Percentiles rank a stretch among this genome's conserved stretches.
phyloP scores from a whole-genome alignment of 176 grass and related monocot genomes.

The Saccharum spontaneum region DNA sequence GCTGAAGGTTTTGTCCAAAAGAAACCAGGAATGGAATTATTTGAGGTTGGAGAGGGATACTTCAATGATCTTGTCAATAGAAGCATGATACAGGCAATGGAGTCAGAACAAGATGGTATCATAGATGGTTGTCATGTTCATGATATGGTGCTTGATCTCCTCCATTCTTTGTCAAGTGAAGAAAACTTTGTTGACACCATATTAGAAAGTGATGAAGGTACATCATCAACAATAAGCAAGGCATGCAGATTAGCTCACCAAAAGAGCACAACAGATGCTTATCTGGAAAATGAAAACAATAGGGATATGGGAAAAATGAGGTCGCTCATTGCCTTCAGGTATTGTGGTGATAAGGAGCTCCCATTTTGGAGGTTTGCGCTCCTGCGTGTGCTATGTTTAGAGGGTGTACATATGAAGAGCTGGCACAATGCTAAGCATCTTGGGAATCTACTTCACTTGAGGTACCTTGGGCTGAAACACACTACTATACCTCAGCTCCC shows the following conservation, averaged over 20 bases:
- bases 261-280: neutral
- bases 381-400: neutral
- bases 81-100: neutral
- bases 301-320: neutral
- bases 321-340: neutral
- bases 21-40: neutral
- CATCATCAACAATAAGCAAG: neutral
- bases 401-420: neutral
- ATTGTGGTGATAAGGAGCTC: rapidly evolving
- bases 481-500: neutral
- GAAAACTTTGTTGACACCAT: too few relatives aligned
- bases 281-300: neutral
- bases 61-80: neutral
- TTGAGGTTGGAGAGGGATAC: neutral
- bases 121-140: neutral
- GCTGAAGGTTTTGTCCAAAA: neutral
- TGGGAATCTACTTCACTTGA: neutral
- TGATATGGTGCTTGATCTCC: neutral
- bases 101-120: neutral
- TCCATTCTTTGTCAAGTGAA: too few relatives aligned
- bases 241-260: neutral
- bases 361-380: neutral
- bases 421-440: neutral
- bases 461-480: neutral
- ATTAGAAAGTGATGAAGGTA: neutral